These are phyloP conservation scores for Inonotus hispidus DNA, from an alignment of 1,284 basidiomycete genomes.

Conservation along the genomic window DNA sequence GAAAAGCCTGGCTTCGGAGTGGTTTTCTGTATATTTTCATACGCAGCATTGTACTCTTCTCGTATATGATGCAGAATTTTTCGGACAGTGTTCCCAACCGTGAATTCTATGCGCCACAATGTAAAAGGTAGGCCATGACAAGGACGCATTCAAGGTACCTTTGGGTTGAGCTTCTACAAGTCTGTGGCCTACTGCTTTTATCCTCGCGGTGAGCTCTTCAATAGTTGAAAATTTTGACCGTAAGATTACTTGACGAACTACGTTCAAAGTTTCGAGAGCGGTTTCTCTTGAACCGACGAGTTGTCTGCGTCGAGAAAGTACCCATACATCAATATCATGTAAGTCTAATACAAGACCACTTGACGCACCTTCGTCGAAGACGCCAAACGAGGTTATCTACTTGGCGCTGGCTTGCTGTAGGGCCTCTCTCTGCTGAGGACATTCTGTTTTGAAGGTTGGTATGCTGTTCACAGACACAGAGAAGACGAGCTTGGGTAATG, in stretches of 20 bases:
- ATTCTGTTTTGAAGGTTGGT: no score
- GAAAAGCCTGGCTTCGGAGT: constrained; percentile 47
- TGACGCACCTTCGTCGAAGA: constrained; percentile 59
- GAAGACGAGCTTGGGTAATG: background rate
- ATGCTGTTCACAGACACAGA: background rate
- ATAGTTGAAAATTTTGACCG: constrained; percentile 84
- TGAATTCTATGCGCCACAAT: constrained; percentile 60
- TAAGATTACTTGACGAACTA: constrained; percentile 85
- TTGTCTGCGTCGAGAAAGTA: constrained; percentile 47
- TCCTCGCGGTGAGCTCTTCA: constrained; percentile 78
- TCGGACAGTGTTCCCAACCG: constrained; percentile 90
- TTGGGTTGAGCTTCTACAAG: constrained; percentile 90
- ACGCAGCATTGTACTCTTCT: constrained; percentile 83
- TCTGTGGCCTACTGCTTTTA: constrained; percentile 75
- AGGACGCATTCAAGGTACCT: constrained; percentile 45
- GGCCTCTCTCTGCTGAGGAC: constrained; percentile 9
- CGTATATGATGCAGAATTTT: constrained; percentile 89
- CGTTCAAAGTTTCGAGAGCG: constrained; percentile 84
- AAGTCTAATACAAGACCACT: background rate
- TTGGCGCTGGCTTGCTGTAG: constrained; percentile 41
- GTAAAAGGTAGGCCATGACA: constrained; percentile 2
- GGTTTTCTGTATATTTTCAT: constrained; percentile 33
- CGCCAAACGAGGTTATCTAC: constrained; percentile 63
- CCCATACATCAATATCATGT: constrained; percentile 4
- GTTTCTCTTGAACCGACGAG: constrained; percentile 84